Evolutionary conservation across 1,284 basidiomycete species (phyloP), one percentile per base, ranked within the genome.

Genomic region (Trichosporon faecale): DNA sequence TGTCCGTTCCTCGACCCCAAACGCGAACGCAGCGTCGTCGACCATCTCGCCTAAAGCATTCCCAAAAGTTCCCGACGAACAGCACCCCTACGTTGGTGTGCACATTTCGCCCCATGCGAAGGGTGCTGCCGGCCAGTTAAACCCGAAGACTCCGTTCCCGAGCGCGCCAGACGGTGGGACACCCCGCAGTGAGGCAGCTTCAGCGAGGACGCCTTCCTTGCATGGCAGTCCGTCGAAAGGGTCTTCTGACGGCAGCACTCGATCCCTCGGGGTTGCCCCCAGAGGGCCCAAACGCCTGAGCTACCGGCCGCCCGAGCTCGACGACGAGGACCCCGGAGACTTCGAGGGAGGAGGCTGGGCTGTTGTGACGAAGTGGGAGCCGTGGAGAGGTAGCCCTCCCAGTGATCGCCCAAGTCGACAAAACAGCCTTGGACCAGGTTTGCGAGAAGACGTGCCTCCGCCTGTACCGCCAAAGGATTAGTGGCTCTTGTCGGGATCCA

Each of bases 271-370:
- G 40, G 64, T 29, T 12, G 40, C 5, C 25, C 27, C 44, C 44
- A 65, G 21, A 27, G 52, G 57, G 16, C 57, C 57, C 16, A 61
- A 61, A 11, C 67, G 72, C 21, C 67, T 66, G 35, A 64, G 55
- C 23, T 73, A 69, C 66, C 70, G 69, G 66, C 77, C 76, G 33
- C 81, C 81, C 2, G 70, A 78, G 60, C 68, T 82, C 65, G 79
- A 80, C 55, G 81, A 82, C 72, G 81, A 82, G 68, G 80, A 82
- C 72, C 80, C 81, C 2, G 80, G 80, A 35, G 80, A 82, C 68
- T 82, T 81, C 67, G 78, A 80, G 68, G 80, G 80, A 70, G 79
- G 79, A 67, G 81, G 79, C 1, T 82, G 80, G 80, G 81, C 79
- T 12, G 76, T 79, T 5, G 79, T 82, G n/a, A 80, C 77, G 33